These are phyloP conservation scores for Globisporangium ultimum DNA, from an alignment of 352 stramenopile genomes.

Conservation along the genomic window DNA sequence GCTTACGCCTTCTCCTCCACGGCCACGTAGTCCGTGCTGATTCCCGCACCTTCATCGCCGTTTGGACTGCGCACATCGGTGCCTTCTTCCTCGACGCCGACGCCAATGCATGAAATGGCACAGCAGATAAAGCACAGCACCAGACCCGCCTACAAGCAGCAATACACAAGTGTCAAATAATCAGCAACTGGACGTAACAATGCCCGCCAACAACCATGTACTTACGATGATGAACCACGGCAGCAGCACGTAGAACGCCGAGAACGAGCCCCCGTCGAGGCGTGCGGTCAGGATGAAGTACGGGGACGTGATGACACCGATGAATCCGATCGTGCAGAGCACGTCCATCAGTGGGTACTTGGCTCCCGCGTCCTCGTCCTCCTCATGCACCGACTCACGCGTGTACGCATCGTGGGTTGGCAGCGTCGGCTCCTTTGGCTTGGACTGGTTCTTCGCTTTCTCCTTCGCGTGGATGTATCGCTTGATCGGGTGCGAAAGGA, in stretches of 20 bases:
- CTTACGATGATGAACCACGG: conserved; percentile 82
- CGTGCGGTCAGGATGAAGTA: conserved; percentile 79
- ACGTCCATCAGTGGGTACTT: conserved; percentile 60
- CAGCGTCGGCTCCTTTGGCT: conserved; percentile 28
- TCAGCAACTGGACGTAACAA: background rate
- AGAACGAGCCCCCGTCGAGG: conserved; percentile 69
- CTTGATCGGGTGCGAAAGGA: conserved; percentile 43
- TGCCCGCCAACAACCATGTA: conserved; percentile 5
- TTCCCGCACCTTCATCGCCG: conserved; percentile 67
- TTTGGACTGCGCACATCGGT: conserved; percentile 41
- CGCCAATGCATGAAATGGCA: conserved; percentile 69
- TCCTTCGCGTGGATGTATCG: conserved; percentile 50
- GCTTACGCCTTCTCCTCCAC: conserved; percentile 35
- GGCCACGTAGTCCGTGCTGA: conserved; percentile 52
- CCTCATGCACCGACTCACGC: conserved; percentile 60
- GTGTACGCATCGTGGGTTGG: conserved; percentile 70
- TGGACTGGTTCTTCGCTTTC: conserved; percentile 15
- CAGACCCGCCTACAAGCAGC: conserved; percentile 43
- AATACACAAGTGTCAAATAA: conserved; percentile 8
- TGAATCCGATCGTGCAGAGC: conserved; percentile 50
- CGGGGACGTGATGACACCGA: conserved; percentile 58
- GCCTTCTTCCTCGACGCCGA: conserved; percentile 32
- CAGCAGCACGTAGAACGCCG: conserved; percentile 75
- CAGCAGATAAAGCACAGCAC: conserved; percentile 80
- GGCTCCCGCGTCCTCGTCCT: conserved; percentile 37